Evolutionary conservation across 768 basidiomycete species (phyloP), one percentile per base, ranked within the genome.

Genomic region (Cyclocybe cylindracea): DNA sequence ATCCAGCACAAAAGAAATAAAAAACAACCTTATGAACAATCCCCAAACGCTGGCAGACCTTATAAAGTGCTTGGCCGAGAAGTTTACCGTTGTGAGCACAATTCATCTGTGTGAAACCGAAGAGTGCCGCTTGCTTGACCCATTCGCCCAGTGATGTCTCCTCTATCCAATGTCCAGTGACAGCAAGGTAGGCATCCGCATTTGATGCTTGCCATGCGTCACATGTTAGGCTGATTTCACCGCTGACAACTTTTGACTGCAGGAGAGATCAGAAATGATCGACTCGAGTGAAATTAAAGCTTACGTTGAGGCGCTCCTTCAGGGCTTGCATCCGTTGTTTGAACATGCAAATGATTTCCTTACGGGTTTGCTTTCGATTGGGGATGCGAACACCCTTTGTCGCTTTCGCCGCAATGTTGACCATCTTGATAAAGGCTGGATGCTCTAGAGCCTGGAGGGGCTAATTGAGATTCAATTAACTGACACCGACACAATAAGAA

Each of bases 161-260:
- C 54, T 76, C 68, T 38, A 75, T 65, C 69, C 70, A 75, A 48
- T 71, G 69, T 0, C 59, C 67, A 0, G 70, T 75, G 7, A 76
- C 66, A 1, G 69, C 70, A 50, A 76, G 72, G 55, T 76, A 77
- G 0, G 59, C 61, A 44, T 75, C 67, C 0, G 44, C 53, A 50
- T 75, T 76, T 6, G 43, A 53, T 0, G 76, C 77, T 42, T 73
- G 70, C 75, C 74, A 77, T 1, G 63, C 69, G 48, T 78, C 69
- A 49, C 68, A 71, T 0, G 75, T 77, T 1, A 73, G 44, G 32
- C 53, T 70, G n/a, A 73, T n/a, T n/a, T n/a, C n/a, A n/a, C n/a
- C n/a, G n/a, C n/a, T n/a, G n/a, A n/a, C n/a, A n/a, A n/a, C n/a
- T n/a, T n/a, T n/a, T n/a, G n/a, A n/a, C n/a, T n/a, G n/a, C n/a